Percentiles rank a stretch among this genome's conserved stretches.
Evolutionary conservation across 495 filamentous ascomycete species (phyloP).

Genomic region (Chaetomium cochliodes): DNA sequence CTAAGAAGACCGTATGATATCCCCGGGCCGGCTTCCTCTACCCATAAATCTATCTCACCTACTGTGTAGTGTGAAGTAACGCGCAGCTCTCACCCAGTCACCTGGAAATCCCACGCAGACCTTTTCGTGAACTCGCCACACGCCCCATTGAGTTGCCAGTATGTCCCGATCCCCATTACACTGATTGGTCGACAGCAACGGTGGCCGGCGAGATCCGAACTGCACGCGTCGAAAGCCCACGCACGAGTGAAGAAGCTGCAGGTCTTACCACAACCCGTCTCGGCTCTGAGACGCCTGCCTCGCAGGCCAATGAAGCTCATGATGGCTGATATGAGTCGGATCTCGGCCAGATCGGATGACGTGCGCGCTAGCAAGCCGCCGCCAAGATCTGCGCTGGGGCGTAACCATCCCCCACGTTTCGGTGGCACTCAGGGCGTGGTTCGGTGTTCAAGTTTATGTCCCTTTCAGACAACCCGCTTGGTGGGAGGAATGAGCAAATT

Average conservation of each 20-base stretch:
- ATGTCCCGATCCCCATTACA: too few species aligned
- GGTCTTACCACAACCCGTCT: neutral
- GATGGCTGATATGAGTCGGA: neutral
- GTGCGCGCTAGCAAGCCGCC: neutral
- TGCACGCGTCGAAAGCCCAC: neutral
- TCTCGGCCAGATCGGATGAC: neutral
- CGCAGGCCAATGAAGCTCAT: neutral
- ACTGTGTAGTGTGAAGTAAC: too few species aligned
- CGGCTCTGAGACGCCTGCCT: neutral
- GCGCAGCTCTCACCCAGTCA: too few species aligned
- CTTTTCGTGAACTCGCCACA: neutral
- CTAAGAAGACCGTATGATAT: too few species aligned
- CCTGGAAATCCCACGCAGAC: too few species aligned
- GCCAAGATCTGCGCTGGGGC: neutral
- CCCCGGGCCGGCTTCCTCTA: too few species aligned
- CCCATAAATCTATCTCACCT: too few species aligned
- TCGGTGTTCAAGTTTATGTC: neutral
- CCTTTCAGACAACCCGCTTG: neutral
- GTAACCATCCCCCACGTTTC: slow-evolving; percentile 8
- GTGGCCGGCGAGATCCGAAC: neutral
- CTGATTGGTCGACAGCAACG: too few species aligned
- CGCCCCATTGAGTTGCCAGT: neutral
- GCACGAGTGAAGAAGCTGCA: neutral
- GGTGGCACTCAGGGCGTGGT: neutral
- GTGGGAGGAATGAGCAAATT: neutral